Percentiles rank a stretch among this genome's conserved stretches.
phyloP scores from a whole-genome alignment of 1,284 basidiomycete genomes.

The Cutaneotrichosporon sp. region DNA sequence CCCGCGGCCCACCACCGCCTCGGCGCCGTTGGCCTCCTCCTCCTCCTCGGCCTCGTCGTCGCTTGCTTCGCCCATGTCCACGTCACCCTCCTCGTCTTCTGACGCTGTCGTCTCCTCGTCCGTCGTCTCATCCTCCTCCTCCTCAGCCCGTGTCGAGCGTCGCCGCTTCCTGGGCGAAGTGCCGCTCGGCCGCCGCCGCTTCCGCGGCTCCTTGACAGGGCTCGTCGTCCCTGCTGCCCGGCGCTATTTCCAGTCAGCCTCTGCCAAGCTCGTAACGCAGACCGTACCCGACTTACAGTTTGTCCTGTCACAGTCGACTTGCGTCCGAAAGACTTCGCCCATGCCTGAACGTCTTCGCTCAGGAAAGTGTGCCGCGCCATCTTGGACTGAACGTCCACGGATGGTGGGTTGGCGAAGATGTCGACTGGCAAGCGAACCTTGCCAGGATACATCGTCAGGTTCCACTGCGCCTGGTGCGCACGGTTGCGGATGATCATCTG shows the following conservation, averaged over 20 bases:
- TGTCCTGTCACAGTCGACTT: slow-evolving; percentile 18
- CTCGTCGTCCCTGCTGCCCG: not conserved
- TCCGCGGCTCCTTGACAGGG: not conserved
- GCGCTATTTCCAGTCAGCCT: slow-evolving; percentile 9
- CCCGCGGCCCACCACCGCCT: slow-evolving; percentile 42
- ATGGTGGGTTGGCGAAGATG: slow-evolving; percentile 61
- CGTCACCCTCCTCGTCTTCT: slow-evolving; percentile 26
- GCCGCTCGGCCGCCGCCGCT: not conserved
- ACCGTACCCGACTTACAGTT: slow-evolving; percentile 9
- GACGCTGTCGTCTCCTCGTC: slow-evolving; percentile 14
- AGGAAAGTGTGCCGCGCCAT: slow-evolving; percentile 37
- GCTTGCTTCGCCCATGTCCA: slow-evolving; percentile 23
- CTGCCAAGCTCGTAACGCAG: not conserved
- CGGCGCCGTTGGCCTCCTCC: slow-evolving; percentile 18
- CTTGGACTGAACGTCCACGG: slow-evolving; percentile 29
- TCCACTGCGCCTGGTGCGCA: slow-evolving; percentile 71
- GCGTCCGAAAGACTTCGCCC: slow-evolving; percentile 30
- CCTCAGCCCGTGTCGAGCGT: slow-evolving; percentile 4
- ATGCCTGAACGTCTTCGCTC: slow-evolving; percentile 31
- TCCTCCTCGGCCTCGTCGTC: slow-evolving; percentile 24
- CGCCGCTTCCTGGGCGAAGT: slow-evolving; percentile 20
- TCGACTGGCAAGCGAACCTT: slow-evolving; percentile 78
- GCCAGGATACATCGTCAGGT: slow-evolving; percentile 74
- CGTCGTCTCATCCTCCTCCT: slow-evolving; percentile 17
- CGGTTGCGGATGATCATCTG: slow-evolving; percentile 78